Evolutionary conservation across 225 moss, liverwort and hornwort species (phyloP).

Genomic region (Thuidium tamariscinum): DNA sequence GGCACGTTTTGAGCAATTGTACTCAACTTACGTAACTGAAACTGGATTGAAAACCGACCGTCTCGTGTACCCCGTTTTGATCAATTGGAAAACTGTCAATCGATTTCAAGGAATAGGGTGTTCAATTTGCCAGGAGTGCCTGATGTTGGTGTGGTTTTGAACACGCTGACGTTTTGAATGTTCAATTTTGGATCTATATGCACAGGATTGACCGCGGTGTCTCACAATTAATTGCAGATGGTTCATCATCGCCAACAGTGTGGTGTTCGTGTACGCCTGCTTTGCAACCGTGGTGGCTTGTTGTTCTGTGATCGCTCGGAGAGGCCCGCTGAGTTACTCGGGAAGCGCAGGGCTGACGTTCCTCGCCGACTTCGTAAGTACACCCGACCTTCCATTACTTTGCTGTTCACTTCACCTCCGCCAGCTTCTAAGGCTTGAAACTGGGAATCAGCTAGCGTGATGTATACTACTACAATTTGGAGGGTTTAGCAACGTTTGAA

Average conservation of each 20-base stretch:
- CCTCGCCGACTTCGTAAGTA: conserved; percentile 48
- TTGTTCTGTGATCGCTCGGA: conserved; percentile 3
- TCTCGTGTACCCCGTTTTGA: not conserved
- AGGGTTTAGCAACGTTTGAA: not conserved
- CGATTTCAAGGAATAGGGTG: not conserved
- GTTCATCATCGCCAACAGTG: conserved; percentile 53
- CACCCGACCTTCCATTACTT: not conserved
- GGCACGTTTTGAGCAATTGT: not conserved
- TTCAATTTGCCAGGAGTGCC: no score
- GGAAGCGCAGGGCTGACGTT: conserved; percentile 32
- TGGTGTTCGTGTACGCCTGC: conserved; percentile 51
- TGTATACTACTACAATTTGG: not conserved
- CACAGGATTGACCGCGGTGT: not conserved
- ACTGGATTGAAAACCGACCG: not conserved
- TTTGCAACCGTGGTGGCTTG: conserved; percentile 16
- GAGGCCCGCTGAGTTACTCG: conserved; percentile 42
- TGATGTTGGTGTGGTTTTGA: not conserved
- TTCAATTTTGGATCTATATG: not conserved
- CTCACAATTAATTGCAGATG: conserved; percentile 4
- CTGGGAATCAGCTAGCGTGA: not conserved
- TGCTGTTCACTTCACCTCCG: not conserved
- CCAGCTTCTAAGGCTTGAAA: not conserved
- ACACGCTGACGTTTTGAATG: no score
- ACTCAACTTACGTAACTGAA: no score
- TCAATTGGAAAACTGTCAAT: not conserved